Evolutionary conservation across 345 rosid species (phyloP).

Genomic region (Eucalyptus tenuipes): DNA sequence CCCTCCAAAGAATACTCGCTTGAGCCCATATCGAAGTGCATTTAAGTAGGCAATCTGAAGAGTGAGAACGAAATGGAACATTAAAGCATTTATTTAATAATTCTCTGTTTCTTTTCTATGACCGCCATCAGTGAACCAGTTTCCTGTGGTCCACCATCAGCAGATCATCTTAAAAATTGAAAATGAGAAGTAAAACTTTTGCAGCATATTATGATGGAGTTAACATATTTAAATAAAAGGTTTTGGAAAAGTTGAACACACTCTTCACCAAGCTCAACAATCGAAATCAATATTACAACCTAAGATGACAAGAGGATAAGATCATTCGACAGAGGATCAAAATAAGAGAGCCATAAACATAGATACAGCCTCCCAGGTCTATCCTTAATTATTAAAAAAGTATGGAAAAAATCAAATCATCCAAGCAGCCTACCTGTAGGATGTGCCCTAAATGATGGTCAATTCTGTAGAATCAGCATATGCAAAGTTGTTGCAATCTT

Average conservation of each 20-base stretch:
- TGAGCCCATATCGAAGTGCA: constrained; percentile 77
- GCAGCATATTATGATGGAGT: not conserved
- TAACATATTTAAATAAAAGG: not conserved
- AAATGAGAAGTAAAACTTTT: not conserved
- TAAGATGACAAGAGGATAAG: not conserved
- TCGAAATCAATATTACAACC: not conserved
- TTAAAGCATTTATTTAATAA: not conserved
- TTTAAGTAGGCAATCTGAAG: constrained; percentile 67
- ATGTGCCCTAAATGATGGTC: not conserved
- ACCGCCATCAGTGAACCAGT: not conserved
- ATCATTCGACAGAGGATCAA: not conserved
- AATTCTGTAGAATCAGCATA: not conserved
- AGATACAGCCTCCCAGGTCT: not conserved
- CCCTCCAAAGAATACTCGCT: constrained; percentile 72
- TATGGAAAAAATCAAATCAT: not conserved
- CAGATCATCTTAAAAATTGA: not conserved
- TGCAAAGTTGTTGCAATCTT: not conserved
- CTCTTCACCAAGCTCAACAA: not conserved
- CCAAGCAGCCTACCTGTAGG: not conserved
- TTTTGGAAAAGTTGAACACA: not conserved
- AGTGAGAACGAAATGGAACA: not conserved
- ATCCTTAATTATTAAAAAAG: not conserved
- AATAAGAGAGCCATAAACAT: not conserved
- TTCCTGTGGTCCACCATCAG: not conserved
- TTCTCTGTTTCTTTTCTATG: not conserved